phyloP scores from a whole-genome alignment of 2,329 filamentous ascomycete genomes.

The Penicillium sp. region DNA sequence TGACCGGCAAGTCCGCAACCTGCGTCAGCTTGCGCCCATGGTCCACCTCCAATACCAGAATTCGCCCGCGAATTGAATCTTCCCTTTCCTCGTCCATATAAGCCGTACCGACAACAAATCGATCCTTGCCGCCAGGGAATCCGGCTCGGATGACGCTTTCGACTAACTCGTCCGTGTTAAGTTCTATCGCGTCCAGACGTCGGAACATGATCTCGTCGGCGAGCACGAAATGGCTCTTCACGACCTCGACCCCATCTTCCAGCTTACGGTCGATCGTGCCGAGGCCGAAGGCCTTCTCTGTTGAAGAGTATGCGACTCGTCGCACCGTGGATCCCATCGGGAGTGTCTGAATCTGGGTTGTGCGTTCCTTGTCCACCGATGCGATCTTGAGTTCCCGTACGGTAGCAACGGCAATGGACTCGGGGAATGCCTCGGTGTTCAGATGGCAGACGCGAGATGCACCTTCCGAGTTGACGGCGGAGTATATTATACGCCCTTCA shows the following conservation, averaged over 20 bases:
- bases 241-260: conserved; percentile 70
- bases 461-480: conserved; percentile 87
- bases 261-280: conserved; percentile 81
- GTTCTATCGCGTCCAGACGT: conserved; percentile 70
- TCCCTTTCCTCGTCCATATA: conserved; percentile 67
- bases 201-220: conserved; percentile 90
- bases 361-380: conserved; percentile 78
- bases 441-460: conserved; percentile 82
- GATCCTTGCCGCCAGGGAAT: conserved; percentile 68
- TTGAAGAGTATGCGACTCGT: conserved; percentile 81
- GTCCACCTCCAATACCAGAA: conserved; percentile 79
- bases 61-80: conserved; percentile 70
- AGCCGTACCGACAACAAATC: conserved; percentile 90
- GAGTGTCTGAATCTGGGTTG: conserved; percentile 84
- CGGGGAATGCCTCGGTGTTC: conserved; percentile 77
- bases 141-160: conserved; percentile 82
- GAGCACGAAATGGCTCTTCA: conserved; percentile 81
- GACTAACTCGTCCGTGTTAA: conserved; percentile 74
- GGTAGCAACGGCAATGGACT: conserved; percentile 80
- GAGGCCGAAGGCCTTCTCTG: conserved; percentile 79
- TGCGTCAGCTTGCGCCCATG: conserved; percentile 73
- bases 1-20: conserved; percentile 70
- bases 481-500: conserved; percentile 87
- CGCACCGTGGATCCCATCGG: conserved; percentile 81
- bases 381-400: conserved; percentile 76